Percentiles rank a stretch among this genome's conserved stretches.
phyloP scores from a whole-genome alignment of 768 basidiomycete species.

The Boletellus ananiceps region DNA sequence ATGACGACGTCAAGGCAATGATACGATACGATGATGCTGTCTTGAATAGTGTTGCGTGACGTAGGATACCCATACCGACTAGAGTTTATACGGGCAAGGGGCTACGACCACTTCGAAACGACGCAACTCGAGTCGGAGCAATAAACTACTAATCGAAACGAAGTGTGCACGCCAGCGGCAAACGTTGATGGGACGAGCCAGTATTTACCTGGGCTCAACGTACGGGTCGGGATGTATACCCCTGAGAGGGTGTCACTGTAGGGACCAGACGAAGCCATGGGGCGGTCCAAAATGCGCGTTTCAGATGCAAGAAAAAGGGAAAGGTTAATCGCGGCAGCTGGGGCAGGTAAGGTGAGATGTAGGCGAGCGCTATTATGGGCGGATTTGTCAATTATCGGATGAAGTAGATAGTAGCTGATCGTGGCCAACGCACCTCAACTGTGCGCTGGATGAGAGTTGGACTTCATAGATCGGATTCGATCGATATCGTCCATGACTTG shows the following conservation, averaged over 20 bases:
- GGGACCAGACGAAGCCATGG: constrained; percentile 68
- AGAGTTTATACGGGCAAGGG: no score
- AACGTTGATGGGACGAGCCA: constrained; percentile 72
- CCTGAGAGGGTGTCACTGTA: constrained; percentile 76
- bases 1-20: background rate
- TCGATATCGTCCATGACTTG: constrained; percentile 57
- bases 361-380: constrained; percentile 54
- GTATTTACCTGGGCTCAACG: constrained; percentile 59
- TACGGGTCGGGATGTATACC: constrained; percentile 52
- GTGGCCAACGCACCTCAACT: constrained; percentile 48
- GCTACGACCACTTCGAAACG: constrained; percentile 11
- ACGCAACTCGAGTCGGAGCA: constrained; percentile 36
- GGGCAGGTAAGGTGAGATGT: constrained; percentile 46
- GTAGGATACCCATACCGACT: background rate
- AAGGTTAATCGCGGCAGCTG: constrained; percentile 52
- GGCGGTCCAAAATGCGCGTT: constrained; percentile 29
- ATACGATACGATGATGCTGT: background rate
- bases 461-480: constrained; percentile 69
- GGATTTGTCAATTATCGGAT: background rate
- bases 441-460: constrained; percentile 44
- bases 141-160: constrained; percentile 61
- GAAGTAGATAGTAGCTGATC: constrained; percentile 24
- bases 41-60: background rate
- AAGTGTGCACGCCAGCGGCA: constrained; percentile 49
- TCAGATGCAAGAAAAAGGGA: constrained; percentile 44